These are phyloP conservation scores for Syzygium syzygioides DNA, from an alignment of 441 rosid genomes.

Conservation along the genomic window DNA sequence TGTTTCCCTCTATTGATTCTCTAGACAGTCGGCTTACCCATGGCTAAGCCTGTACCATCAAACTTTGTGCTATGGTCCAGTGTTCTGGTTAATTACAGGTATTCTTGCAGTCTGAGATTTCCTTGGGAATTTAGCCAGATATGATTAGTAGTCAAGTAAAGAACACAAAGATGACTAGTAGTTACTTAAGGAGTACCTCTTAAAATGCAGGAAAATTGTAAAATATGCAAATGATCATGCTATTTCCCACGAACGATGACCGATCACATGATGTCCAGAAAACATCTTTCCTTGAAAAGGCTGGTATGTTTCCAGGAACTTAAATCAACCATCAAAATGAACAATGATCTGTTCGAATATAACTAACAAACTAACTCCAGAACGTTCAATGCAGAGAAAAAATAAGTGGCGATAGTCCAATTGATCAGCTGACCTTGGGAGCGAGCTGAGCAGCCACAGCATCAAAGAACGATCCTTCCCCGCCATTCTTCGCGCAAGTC, in stretches of 20 bases:
- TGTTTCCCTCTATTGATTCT: neutral
- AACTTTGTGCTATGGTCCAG: neutral
- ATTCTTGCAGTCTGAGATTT: neutral
- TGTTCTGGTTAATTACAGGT: neutral
- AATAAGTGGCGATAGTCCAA: neutral
- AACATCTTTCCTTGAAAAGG: neutral
- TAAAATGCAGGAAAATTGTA: neutral
- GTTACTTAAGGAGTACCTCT: neutral
- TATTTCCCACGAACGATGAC: neutral
- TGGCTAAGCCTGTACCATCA: neutral
- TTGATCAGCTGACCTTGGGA: slow-evolving; percentile 40
- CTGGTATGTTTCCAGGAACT: neutral
- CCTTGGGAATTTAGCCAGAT: neutral
- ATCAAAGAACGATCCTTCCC: slow-evolving; percentile 66
- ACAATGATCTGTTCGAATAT: neutral
- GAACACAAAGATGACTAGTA: neutral
- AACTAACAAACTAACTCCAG: neutral
- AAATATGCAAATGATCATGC: neutral
- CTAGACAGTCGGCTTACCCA: neutral
- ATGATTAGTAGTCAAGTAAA: neutral
- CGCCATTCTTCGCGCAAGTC: slow-evolving; percentile 26
- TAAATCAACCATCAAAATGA: neutral
- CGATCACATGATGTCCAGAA: neutral
- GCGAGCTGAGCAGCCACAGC: slow-evolving; percentile 62
- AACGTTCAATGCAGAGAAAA: neutral